phyloP scores from a whole-genome alignment of 495 filamentous ascomycete genomes.

The Margaritispora aquatica region DNA sequence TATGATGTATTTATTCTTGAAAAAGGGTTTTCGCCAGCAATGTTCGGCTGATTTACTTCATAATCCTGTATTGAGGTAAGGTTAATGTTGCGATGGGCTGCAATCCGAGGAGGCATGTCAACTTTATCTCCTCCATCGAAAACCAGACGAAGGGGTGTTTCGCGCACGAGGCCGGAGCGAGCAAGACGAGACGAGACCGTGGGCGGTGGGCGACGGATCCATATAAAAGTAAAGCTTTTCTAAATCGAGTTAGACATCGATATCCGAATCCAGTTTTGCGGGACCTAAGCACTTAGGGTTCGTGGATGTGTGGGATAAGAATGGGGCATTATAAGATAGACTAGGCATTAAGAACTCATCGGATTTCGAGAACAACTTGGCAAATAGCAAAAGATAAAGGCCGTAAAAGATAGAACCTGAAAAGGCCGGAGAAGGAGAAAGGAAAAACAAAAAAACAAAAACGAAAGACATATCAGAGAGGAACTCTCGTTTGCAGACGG shows the following conservation, averaged over 20 bases:
- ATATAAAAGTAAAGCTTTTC: not conserved
- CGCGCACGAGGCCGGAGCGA: not conserved
- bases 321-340: not conserved
- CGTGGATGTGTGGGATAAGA: not conserved
- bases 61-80: too few species aligned
- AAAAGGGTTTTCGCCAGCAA: too few species aligned
- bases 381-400: not conserved
- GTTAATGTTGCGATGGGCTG: too few species aligned
- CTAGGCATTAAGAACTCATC: not conserved
- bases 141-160: not conserved
- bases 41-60: too few species aligned
- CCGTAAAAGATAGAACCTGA: not conserved
- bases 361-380: too few species aligned
- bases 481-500: too few species aligned
- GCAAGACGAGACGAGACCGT: not conserved
- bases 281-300: slow-evolving; percentile 4
- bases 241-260: not conserved
- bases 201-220: not conserved
- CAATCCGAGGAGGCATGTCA: too few species aligned
- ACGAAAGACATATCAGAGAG: not conserved
- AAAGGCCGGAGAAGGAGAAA: not conserved
- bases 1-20: too few species aligned
- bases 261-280: slow-evolving; percentile 3
- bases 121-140: too few species aligned
- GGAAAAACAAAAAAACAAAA: not conserved